Evolutionary conservation across 1,284 basidiomycete species (phyloP).

Genomic region (Puccinia hordei): DNA sequence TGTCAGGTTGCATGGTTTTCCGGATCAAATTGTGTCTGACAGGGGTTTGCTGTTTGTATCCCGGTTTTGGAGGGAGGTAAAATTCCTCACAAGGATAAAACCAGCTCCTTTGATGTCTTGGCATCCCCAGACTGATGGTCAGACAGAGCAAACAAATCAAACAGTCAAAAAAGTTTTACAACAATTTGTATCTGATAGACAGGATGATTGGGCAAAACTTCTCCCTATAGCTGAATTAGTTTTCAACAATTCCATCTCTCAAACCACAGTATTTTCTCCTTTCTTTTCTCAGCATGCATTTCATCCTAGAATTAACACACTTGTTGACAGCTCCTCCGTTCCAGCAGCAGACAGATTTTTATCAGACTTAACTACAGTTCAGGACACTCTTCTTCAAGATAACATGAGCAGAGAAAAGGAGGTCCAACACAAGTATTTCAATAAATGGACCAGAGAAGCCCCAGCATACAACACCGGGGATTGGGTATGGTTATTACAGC

Average conservation of each 20-base stretch:
- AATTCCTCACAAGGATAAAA: neutral
- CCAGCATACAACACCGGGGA: neutral
- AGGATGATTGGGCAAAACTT: conserved; percentile 11
- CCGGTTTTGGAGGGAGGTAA: neutral
- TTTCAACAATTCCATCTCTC: neutral
- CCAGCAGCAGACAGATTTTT: conserved; percentile 8
- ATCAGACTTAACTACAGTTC: neutral
- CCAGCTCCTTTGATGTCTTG: neutral
- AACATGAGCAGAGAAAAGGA: neutral
- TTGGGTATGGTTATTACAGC: neutral
- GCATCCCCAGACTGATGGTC: neutral
- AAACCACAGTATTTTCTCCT: neutral
- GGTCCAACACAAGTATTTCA: neutral
- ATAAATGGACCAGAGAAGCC: neutral
- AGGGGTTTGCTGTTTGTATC: conserved; percentile 9
- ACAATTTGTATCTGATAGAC: neutral
- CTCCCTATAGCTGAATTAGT: conserved; percentile 5
- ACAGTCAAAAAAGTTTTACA: neutral
- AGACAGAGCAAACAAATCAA: conserved; percentile 9
- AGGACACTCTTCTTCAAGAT: neutral
- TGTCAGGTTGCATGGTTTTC: conserved; percentile 6
- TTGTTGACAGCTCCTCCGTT: neutral
- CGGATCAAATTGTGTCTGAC: neutral
- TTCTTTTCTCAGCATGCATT: conserved; percentile 60
- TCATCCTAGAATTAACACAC: conserved; percentile 55